Percentiles rank a stretch among this genome's conserved stretches.
phyloP scores from a whole-genome alignment of 768 basidiomycete genomes.

The Trametes sanguinea region DNA sequence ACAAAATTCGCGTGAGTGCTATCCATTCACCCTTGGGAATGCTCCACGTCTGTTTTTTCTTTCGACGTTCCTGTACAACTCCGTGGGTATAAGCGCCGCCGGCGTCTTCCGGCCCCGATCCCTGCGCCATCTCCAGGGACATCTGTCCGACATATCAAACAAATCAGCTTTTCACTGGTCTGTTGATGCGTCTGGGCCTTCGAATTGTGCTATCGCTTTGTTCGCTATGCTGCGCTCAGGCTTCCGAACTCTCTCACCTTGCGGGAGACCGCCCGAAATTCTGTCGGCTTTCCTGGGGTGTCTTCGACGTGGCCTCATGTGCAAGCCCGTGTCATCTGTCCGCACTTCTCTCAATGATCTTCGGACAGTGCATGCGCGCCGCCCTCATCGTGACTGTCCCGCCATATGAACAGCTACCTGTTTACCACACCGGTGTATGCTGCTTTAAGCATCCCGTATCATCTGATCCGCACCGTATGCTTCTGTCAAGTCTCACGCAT shows the following conservation, averaged over 20 bases:
- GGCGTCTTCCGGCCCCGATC: conserved; percentile 6
- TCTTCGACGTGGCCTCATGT: conserved; percentile 10
- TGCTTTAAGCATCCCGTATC: conserved; percentile 7
- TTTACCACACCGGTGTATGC: neutral
- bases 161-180: conserved; percentile 2
- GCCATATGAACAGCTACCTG: conserved; percentile 7
- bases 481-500: neutral
- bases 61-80: neutral
- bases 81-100: neutral
- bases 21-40: neutral
- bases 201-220: neutral
- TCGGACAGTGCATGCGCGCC: conserved; percentile 3
- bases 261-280: neutral
- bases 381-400: conserved; percentile 8
- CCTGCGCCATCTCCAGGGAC: conserved; percentile 7
- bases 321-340: conserved; percentile 8
- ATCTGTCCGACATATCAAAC: conserved; percentile 3
- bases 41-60: neutral
- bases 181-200: conserved; percentile 8
- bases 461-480: neutral
- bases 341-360: conserved; percentile 13
- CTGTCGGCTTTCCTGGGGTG: conserved; percentile 6
- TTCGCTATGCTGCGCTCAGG: neutral
- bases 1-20: neutral
- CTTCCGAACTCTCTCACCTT: neutral